Evolutionary conservation across 352 stramenopile species (phyloP), one percentile per base, ranked within the genome.

Genomic region (Globisporangium middletonii): DNA sequence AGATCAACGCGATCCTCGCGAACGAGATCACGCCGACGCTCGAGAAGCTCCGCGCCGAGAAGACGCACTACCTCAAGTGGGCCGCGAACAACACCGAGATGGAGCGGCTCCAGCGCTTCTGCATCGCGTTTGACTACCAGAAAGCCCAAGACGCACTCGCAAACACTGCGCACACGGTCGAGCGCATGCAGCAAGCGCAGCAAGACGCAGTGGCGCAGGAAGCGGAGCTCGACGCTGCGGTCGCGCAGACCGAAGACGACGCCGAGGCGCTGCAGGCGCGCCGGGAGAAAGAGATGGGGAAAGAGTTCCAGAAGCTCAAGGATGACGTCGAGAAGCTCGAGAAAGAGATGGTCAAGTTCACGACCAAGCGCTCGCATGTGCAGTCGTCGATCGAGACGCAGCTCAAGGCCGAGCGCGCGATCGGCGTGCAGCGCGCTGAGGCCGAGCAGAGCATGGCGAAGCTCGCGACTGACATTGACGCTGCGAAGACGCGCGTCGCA

Each of bases 1-100:
- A 99, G 79, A 98, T 99, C 69, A 99, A 99, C 64, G 96, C 86
- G 55, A 97, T 99, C 50, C 68, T 99, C 13, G 86, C 86, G 1
- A 89, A 99, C 68, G 97, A 99, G 74, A 99, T 99, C 71, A 99
- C 96, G 27, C 97, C 97, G 27, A 99, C 96, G 41, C 86, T 99
- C 19, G 97, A 99, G 78, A 96, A 97, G 57, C 66, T 99, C 16
- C 83, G 97, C 37, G 85, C 88, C 8, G 96, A 99, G 69, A 98
- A 99, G 67, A 96, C 96, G 48, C 88, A 98, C 61, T 99, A 99
- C 71, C 75, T 99, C 12, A 96, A 98, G 70, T 99, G 96, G 96
- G 90, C 86, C 30, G 95, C 97, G 54, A 99, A 99, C 72, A 98
- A 98, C 66, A 97, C 95, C 4, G 97, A 99, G 67, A 97, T 99